These are phyloP conservation scores for Dipodascus albidus DNA, from an alignment of 805 yeast genomes.

Conservation along the genomic window DNA sequence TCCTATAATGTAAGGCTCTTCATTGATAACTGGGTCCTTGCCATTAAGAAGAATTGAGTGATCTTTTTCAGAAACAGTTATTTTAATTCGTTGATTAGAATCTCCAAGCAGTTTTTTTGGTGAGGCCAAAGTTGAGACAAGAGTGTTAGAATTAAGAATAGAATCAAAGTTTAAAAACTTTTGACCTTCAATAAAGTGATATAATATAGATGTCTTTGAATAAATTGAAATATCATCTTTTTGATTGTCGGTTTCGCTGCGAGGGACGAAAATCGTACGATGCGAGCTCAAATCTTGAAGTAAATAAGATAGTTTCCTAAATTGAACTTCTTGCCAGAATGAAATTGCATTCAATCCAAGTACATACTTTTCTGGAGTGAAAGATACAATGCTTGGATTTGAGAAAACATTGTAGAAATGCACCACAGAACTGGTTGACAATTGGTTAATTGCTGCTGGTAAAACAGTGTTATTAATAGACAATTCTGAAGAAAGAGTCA, in stretches of 20 bases:
- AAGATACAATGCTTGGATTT: constrained; percentile 21
- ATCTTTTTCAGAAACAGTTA: constrained; percentile 26
- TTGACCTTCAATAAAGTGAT: constrained; percentile 49
- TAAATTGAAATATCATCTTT: constrained; percentile 3
- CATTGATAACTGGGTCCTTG: constrained; percentile 31
- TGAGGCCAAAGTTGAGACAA: constrained; percentile 24
- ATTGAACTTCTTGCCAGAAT: constrained; percentile 59
- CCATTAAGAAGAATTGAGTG: constrained; percentile 39
- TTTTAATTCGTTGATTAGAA: constrained; percentile 51
- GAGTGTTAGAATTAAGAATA: constrained; percentile 19
- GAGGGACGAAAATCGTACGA: constrained; percentile 54
- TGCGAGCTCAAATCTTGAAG: constrained; percentile 40
- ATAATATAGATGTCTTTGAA: constrained; percentile 32
- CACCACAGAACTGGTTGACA: constrained; percentile 37
- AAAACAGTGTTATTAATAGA: constrained; percentile 25
- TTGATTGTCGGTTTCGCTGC: constrained; percentile 2
- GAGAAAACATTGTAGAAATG: constrained; percentile 34
- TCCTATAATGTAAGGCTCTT: constrained; percentile 38
- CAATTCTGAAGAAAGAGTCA: constrained; percentile 26
- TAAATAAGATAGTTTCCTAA: constrained; percentile 43
- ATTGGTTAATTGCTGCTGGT: constrained; percentile 31
- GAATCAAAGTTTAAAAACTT: constrained; percentile 23
- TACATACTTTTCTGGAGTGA: constrained; percentile 47
- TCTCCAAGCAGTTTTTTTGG: constrained; percentile 39
- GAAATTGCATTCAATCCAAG: constrained; percentile 47